These are phyloP conservation scores for Penicillium sp. DNA, from an alignment of 2,329 filamentous ascomycete genomes.

Conservation along the genomic window DNA sequence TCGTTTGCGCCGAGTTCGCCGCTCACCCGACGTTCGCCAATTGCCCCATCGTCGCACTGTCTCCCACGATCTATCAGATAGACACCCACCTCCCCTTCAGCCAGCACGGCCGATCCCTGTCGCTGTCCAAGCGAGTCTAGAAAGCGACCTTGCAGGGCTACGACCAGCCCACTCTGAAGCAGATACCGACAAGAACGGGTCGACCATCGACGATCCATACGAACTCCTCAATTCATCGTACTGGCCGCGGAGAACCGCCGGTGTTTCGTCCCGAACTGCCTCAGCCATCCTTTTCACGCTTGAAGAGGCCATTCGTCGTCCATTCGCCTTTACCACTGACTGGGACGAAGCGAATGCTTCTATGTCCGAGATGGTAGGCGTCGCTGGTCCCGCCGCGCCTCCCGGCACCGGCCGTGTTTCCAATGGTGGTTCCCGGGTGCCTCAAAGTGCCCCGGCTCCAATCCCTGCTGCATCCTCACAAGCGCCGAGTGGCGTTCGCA, in stretches of 20 bases:
- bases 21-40: constrained; percentile 53
- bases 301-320: constrained; percentile 84
- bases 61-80: constrained; percentile 49
- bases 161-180: constrained; percentile 40
- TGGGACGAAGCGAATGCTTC: constrained; percentile 83
- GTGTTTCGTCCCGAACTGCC: constrained; percentile 81
- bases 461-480: constrained; percentile 54
- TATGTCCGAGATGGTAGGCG: constrained; percentile 82
- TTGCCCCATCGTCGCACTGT: constrained; percentile 45
- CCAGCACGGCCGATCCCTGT: constrained; percentile 34
- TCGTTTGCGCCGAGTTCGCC: constrained; percentile 57
- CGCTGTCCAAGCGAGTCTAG: constrained; percentile 30
- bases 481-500: constrained; percentile 67
- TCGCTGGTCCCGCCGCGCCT: constrained; percentile 50
- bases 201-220: constrained; percentile 37
- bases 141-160: constrained; percentile 28
- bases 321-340: constrained; percentile 81
- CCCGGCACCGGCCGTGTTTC: constrained; percentile 59
- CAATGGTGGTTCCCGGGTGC: constrained; percentile 60
- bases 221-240: constrained; percentile 49
- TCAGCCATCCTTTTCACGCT: constrained; percentile 90
- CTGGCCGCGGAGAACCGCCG: constrained; percentile 55
- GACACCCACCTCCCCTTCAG: constrained; percentile 33
- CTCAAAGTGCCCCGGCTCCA: constrained; percentile 52
- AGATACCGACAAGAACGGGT: constrained; percentile 38